phyloP scores from a whole-genome alignment of 2,329 filamentous ascomycete genomes.

The Nothophoma quercina region DNA sequence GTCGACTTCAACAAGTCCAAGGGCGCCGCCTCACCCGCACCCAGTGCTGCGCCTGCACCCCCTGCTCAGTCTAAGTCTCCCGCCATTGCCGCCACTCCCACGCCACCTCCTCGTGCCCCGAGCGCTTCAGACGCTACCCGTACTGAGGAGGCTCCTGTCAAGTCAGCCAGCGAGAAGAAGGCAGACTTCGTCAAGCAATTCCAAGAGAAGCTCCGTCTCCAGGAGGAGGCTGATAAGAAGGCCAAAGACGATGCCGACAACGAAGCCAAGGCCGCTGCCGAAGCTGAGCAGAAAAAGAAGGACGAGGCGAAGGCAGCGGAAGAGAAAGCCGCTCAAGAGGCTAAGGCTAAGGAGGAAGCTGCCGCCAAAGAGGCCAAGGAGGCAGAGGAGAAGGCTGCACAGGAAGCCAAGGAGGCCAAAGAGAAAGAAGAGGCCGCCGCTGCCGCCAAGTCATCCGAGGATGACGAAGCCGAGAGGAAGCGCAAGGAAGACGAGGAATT shows the following conservation, averaged over 20 bases:
- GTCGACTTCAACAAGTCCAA: constrained; percentile 66
- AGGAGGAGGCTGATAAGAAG: constrained; percentile 67
- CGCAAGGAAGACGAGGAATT: constrained; percentile 54
- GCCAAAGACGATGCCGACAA: constrained; percentile 54
- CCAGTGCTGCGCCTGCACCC: constrained; percentile 48
- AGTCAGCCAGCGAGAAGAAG: constrained; percentile 78
- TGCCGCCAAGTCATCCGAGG: constrained; percentile 54
- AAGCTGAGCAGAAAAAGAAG: constrained; percentile 62
- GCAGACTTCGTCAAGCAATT: constrained; percentile 73
- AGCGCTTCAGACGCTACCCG: constrained; percentile 71
- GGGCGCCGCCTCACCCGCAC: constrained; percentile 51
- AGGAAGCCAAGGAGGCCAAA: constrained; percentile 41
- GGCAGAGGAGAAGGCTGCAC: constrained; percentile 28
- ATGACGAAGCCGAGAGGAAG: constrained; percentile 45
- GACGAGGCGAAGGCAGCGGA: constrained; percentile 50
- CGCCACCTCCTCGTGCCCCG: constrained; percentile 73
- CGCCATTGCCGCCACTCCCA: constrained; percentile 73
- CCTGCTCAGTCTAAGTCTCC: constrained; percentile 64
- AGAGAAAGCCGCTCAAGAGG: constrained; percentile 51
- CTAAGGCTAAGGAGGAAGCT: constrained; percentile 58
- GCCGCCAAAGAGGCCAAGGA: constrained; percentile 53
- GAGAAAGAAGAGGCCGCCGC: constrained; percentile 53
- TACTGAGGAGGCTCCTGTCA: constrained; percentile 69
- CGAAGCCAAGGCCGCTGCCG: constrained; percentile 52
- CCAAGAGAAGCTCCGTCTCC: constrained; percentile 57